phyloP scores from a whole-genome alignment of 768 basidiomycete species.

The Russula emetica region DNA sequence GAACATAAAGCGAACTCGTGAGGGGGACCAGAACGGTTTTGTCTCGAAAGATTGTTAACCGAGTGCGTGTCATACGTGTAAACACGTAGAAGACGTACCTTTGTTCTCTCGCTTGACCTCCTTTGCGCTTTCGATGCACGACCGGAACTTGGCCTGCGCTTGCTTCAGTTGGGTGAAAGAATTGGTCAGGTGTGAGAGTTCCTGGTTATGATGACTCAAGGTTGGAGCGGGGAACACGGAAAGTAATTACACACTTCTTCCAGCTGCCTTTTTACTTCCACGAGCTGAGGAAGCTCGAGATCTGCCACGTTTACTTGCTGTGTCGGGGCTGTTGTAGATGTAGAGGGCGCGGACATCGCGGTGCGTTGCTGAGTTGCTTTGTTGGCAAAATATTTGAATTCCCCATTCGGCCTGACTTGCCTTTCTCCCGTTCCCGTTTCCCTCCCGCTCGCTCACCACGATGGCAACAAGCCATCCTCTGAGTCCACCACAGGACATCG shows the following conservation, averaged over 20 bases:
- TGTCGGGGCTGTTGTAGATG: conserved; percentile 29
- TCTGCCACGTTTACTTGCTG: conserved; percentile 79
- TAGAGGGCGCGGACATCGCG: conserved; percentile 1
- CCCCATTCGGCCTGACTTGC: background rate
- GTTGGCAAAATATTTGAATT: background rate
- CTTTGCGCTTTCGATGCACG: conserved; percentile 75
- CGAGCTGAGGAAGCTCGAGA: conserved; percentile 79
- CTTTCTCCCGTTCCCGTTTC: too few relatives aligned
- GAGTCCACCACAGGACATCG: conserved; percentile 20
- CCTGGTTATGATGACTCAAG: conserved; percentile 44
- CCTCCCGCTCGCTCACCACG: background rate
- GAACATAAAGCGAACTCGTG: conserved; percentile 93
- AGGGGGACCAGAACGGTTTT: conserved; percentile 89
- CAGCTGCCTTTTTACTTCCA: conserved; percentile 85
- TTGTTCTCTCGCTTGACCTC: conserved; percentile 71
- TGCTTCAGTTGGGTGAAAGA: conserved; percentile 91
- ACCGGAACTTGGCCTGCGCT: conserved; percentile 88
- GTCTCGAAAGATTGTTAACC: conserved; percentile 41
- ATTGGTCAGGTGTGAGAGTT: conserved; percentile 84
- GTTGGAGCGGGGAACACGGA: background rate
- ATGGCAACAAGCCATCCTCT: conserved; percentile 3
- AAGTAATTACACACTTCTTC: conserved; percentile 67
- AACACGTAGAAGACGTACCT: conserved; percentile 34
- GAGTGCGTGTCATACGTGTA: background rate
- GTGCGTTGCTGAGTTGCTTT: background rate